Evolutionary conservation across 805 yeast genomes (phyloP), one percentile per base, ranked within the genome.

Genomic region (Spathaspora hagerdaliae): DNA sequence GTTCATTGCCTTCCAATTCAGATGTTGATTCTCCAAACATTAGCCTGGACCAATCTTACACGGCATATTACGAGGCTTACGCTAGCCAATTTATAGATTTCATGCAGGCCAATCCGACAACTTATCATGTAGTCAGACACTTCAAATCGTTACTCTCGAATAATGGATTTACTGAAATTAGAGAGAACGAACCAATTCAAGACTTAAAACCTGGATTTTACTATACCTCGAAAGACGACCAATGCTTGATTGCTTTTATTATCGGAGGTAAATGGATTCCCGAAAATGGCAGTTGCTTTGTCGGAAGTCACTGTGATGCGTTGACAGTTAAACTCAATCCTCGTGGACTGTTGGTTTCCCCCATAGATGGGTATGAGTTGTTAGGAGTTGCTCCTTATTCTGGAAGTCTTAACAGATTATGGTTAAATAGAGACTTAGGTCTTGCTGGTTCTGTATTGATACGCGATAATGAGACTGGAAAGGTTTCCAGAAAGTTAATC

Each of bases 261-360:
- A 53, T 67, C 4, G 77, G 77, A 4, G 61, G 57, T 5, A 54
- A 63, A 13, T 71, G 77, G 77, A 48, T 46, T 13, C 65, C 86
- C 1, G 76, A 75, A 26, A 67, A 74, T 41, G 88, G 89, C 44
- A 80, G 82, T 1, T 92, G 87, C 41, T 74, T 81, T 43, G 75
- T 84, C 48, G 92, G 87, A 3, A 67, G 82, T 15, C 77, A 71
- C 48, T 61, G 65, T 35, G 75, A 71, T 46, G 63, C 75, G 1
- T 57, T 71, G 29, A 62, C 72, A 1, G 61, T 62, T 27, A 63
- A 63, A 36, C 51, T 69, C n/a, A 65, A 66, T 43, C 71, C 73
- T 1, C 41, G 43, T 6, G 46, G 46, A 2, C 50, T 54, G 45
- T 57, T 66, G 8, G 59, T 61, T 31, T 19, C 43, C 2, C 44